Evolutionary conservation across 2,329 filamentous ascomycete species (phyloP).

Genomic region (Trichophyton verrucosum): DNA sequence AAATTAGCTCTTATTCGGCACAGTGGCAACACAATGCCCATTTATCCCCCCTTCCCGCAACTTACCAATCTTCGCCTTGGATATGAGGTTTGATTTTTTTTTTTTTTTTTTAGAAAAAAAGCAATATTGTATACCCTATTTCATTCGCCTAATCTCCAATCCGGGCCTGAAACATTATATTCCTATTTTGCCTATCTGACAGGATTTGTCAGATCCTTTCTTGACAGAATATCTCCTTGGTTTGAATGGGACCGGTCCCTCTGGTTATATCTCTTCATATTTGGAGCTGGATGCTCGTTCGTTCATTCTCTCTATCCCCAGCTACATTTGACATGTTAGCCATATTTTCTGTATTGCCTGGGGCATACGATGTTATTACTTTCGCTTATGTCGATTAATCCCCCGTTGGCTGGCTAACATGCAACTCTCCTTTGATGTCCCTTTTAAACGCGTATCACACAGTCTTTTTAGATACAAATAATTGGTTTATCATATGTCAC

Average conservation of each 20-base stretch:
- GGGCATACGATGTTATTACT: neutral
- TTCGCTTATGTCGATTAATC: neutral
- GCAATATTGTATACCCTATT: neutral
- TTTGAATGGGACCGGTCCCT: neutral
- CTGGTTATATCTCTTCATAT: neutral
- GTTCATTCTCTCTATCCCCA: neutral
- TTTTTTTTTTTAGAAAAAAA: neutral
- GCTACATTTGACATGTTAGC: neutral
- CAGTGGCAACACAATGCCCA: neutral
- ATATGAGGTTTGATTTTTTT: neutral
- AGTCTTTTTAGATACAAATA: neutral
- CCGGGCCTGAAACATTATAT: neutral
- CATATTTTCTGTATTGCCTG: neutral
- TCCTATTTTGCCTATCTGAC: neutral
- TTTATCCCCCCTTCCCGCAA: neutral
- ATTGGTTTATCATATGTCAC: neutral
- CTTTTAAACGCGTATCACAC: neutral
- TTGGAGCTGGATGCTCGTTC: neutral
- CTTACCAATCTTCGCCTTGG: neutral
- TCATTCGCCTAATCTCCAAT: neutral
- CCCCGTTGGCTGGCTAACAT: neutral
- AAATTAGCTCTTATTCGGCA: neutral
- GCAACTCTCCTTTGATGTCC: no score
- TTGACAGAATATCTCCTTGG: neutral
- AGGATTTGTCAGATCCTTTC: neutral